Evolutionary conservation across 2,329 filamentous ascomycete genomes (phyloP).

Genomic region (Pseudogymnoascus sp.): DNA sequence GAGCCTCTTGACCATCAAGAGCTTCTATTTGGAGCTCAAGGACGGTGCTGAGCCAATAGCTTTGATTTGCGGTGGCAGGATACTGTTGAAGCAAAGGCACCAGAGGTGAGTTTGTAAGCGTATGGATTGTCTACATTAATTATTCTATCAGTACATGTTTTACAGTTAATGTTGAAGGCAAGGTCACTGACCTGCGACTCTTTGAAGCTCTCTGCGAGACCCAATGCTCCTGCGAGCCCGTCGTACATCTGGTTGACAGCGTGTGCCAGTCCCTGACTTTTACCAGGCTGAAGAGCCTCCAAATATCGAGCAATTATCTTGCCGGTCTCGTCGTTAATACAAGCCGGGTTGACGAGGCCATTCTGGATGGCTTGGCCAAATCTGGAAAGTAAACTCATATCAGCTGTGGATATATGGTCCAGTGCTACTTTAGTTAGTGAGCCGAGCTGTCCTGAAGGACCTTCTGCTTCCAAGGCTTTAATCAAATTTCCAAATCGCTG

Average conservation of each 20-base stretch:
- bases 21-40: constrained; percentile 44
- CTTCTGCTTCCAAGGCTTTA: constrained; percentile 13
- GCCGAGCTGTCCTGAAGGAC: constrained; percentile 1
- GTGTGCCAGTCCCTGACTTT: constrained; percentile 19
- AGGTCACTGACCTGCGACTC: constrained; percentile 37
- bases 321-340: constrained; percentile 1
- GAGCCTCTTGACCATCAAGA: constrained; percentile 32
- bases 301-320: constrained; percentile 16
- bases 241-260: constrained; percentile 20
- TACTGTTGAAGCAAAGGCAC: constrained; percentile 36
- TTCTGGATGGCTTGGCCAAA: constrained; percentile 18
- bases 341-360: neutral
- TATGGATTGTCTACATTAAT: constrained; percentile 45
- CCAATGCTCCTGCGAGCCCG: constrained; percentile 18
- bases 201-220: constrained; percentile 25
- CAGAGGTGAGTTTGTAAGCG: constrained; percentile 49
- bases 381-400: constrained; percentile 23
- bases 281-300: constrained; percentile 19
- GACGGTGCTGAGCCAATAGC: constrained; percentile 43
- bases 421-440: constrained; percentile 20
- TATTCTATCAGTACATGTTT: constrained; percentile 28
- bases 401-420: constrained; percentile 27
- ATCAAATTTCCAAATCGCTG: constrained; percentile 22
- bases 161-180: constrained; percentile 21
- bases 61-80: constrained; percentile 24